These are phyloP conservation scores for Apiospora saccharicola DNA, from an alignment of 2,329 filamentous ascomycete genomes.

Conservation along the genomic window DNA sequence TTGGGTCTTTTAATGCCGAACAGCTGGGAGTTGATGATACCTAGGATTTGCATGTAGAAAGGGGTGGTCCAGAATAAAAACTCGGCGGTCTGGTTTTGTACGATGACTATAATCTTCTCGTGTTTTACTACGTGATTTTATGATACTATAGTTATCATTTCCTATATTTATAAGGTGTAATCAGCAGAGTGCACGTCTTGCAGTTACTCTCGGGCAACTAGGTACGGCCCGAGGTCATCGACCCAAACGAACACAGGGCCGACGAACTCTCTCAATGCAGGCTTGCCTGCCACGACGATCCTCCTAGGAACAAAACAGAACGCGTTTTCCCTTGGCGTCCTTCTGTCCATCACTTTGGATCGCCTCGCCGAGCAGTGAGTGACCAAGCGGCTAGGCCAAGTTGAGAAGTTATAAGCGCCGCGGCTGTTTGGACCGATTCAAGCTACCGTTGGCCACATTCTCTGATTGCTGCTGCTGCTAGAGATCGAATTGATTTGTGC, in stretches of 20 bases:
- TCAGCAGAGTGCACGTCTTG: not conserved
- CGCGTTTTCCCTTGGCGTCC: not conserved
- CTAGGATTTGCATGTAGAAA: constrained; percentile 21
- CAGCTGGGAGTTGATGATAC: constrained; percentile 21
- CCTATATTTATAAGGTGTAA: not conserved
- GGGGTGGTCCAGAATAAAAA: constrained; percentile 17
- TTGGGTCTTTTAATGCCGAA: constrained; percentile 20
- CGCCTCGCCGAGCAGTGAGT: not conserved
- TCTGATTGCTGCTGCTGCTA: not conserved
- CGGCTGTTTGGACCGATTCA: too few species aligned
- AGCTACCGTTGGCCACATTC: not conserved
- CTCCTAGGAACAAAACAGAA: not conserved
- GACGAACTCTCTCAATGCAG: not conserved
- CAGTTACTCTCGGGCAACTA: not conserved
- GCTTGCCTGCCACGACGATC: not conserved
- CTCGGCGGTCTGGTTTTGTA: constrained; percentile 16
- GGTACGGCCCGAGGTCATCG: not conserved
- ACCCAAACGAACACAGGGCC: not conserved
- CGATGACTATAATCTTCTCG: not conserved
- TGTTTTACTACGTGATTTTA: not conserved
- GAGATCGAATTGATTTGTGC: not conserved
- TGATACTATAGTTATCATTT: not conserved
- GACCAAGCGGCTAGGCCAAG: not conserved
- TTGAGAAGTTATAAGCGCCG: not conserved
- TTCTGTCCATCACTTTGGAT: not conserved